These are phyloP conservation scores for Lactifluus volemus DNA, from an alignment of 768 basidiomycete species.

Conservation along the genomic window DNA sequence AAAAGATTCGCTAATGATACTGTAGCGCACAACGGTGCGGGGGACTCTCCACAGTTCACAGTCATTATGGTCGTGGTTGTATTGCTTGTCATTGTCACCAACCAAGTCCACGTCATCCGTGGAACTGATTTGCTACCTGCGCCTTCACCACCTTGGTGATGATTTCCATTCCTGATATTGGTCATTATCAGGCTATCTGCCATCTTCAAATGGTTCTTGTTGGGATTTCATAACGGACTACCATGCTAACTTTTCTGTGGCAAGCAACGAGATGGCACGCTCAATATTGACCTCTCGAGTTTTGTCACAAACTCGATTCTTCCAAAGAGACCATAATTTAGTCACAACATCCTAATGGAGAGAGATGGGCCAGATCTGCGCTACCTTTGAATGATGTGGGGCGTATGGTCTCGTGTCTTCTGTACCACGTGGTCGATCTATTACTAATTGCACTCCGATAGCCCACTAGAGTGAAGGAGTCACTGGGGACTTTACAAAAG, in stretches of 20 bases:
- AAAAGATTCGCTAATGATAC: slow-evolving; percentile 64
- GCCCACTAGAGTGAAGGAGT: too few species aligned
- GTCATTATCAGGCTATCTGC: slow-evolving; percentile 72
- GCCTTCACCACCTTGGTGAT: slow-evolving; percentile 43
- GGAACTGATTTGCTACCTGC: slow-evolving; percentile 73
- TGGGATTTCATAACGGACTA: too few species aligned
- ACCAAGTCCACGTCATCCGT: slow-evolving; percentile 75
- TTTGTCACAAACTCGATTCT: slow-evolving; percentile 72
- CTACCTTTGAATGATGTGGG: slow-evolving; percentile 85
- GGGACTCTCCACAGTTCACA: slow-evolving; percentile 47
- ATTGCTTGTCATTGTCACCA: slow-evolving; percentile 49
- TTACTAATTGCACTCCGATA: slow-evolving; percentile 41
- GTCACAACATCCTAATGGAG: slow-evolving; percentile 27
- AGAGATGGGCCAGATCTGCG: slow-evolving; percentile 66
- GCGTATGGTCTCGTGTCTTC: slow-evolving; percentile 28
- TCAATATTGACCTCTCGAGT: slow-evolving; percentile 58
- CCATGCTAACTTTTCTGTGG: too few species aligned
- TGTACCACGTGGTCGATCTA: background rate
- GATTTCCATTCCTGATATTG: too few species aligned
- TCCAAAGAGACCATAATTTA: slow-evolving; percentile 45
- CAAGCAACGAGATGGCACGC: slow-evolving; percentile 51
- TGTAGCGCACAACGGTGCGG: slow-evolving; percentile 56
- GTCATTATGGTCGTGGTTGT: slow-evolving; percentile 54
- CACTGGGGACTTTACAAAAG: slow-evolving; percentile 72
- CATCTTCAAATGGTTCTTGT: slow-evolving; percentile 69